Evolutionary conservation across 2,329 filamentous ascomycete species (phyloP), one percentile per base, ranked within the genome.

Genomic region (Taxawa tesnikishii): DNA sequence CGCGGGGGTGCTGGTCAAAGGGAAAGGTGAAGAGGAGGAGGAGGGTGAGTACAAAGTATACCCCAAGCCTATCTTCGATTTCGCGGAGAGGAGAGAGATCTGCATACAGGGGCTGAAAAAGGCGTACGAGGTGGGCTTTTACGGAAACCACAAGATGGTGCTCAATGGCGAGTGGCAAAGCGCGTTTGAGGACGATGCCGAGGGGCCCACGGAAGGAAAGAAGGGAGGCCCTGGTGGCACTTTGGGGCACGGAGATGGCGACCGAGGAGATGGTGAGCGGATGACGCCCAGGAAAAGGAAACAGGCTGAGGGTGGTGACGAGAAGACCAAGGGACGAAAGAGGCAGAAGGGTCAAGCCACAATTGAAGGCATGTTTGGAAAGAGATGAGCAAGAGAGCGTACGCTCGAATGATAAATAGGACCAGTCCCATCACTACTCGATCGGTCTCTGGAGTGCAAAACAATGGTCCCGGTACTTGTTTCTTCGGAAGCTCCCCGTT

Each of bases 1-100:
- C 45, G 81, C 79, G 35, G 70, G 74, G 0, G 77, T 81, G 31
- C 49, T 70, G 12, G 58, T 82, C 32, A 68, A 61, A 28, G 73
- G 71, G 0, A 64, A 75, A 40, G 56, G 40, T 29, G 39, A 63
- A 16, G 49, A 46, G 5, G 55, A 56, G 13, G 43, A 51, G 19
- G 56, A 63, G 3, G 56, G 63, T 15, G 63, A 61, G 1, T 56
- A 65, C 13, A 53, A 47, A 21, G 38, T 56, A 1, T 87, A 85
- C 50, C 79, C 79, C 1, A 77, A 77, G 48, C 78, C 79, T 2
- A 84, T 85, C 70, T 82, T 87, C 49, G 79, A 85, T 53, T 87
- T 85, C 47, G 50, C 59, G 12, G 65, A 73, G 49, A 59, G 75
- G 42, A 66, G 77, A 32, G 61, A 67, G 5, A 56, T 70, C 3